Base-by-base conservation (phyloP, 495 filamentous ascomycete species). In the Aspergillus kassunensis region DNA sequence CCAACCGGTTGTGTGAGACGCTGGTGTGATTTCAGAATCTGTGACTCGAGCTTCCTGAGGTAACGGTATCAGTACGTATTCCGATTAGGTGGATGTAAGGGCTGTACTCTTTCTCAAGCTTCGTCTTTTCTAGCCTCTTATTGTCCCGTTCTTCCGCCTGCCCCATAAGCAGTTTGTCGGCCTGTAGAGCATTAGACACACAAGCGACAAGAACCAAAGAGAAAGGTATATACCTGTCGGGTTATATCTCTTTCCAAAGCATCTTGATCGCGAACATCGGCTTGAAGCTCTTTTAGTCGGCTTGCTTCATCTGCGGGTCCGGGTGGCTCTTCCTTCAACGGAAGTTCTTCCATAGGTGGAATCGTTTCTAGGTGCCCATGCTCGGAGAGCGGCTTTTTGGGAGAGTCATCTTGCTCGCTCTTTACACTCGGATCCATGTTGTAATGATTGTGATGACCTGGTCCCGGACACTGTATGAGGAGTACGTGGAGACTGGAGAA, bases 81-180 rank as follows among this genome's bases (percentile, higher is more conserved):
- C 15, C 20, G 36, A 12, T 6, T 3, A 19, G 15, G 37, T 6
- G 13, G 23, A 23, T 16, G 44, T 12, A 6, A 23, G 20, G 6
- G 21, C 40, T 68, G 50, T 71, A 80, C 74, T 80, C 74, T 61
- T 83, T 87, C 30, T 82, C 82, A 1, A 57, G 67, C 42, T 79
- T 68, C 1, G 87, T 83, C 64, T 89, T 93, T 44, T 92, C 87
- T 44, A 96, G 80, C 51, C 92, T 82, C 63, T 90, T 93, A 51
- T 82, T 79, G 56, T 98, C 93, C 44, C 86, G 81, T 68, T 93
- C 89, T 62, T 97, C 85, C 20, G 92, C 91, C 60, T 88, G 86
- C 56, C 91, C 88, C 23, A 80, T 81, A 39, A 97, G 76, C 10
- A 88, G 71, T 52, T 81, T 79, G 56, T 89, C 90, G 1, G 92